These are phyloP conservation scores for Yamagishiella unicocca DNA, from an alignment of 139 green algal species.

Conservation along the genomic window DNA sequence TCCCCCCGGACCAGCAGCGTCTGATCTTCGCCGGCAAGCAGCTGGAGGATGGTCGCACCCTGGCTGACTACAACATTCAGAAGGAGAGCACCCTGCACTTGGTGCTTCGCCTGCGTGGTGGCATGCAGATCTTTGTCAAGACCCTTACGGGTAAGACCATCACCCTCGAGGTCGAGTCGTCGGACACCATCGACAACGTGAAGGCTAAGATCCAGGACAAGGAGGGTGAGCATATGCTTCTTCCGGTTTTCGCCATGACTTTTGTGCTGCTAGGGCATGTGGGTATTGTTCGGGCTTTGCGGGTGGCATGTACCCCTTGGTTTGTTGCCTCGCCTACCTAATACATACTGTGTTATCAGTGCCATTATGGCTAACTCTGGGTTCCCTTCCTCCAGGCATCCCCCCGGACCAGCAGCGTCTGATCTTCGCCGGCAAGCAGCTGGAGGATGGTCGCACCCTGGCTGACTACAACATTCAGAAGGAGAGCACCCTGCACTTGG, in stretches of 20 bases:
- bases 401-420: slow-evolving; percentile 95
- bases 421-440: slow-evolving; percentile 96
- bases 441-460: slow-evolving; percentile 94
- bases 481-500: slow-evolving; percentile 84
- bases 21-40: slow-evolving; percentile 99
- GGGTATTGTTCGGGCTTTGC: background rate
- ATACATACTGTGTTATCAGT: no score
- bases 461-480: slow-evolving; percentile 92
- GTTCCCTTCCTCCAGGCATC: slow-evolving; percentile 67
- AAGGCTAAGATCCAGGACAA: slow-evolving; percentile 98
- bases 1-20: slow-evolving; percentile 97
- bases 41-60: slow-evolving; percentile 96
- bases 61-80: slow-evolving; percentile 99
- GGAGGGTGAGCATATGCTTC: slow-evolving; percentile 65
- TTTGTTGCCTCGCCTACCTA: slow-evolving; percentile 48
- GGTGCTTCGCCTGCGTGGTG: slow-evolving; percentile 80
- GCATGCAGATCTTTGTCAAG: slow-evolving; percentile 96
- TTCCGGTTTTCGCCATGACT: no score
- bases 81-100: slow-evolving; percentile 89
- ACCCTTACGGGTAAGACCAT: slow-evolving; percentile 91
- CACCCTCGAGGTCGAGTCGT: slow-evolving; percentile 79
- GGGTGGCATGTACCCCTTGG: slow-evolving; percentile 84
- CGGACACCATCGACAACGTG: slow-evolving; percentile 93
- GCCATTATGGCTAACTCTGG: background rate
- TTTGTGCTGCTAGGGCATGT: background rate